phyloP scores from a whole-genome alignment of 2,329 filamentous ascomycete species.

The Exophiala alcalophila region DNA sequence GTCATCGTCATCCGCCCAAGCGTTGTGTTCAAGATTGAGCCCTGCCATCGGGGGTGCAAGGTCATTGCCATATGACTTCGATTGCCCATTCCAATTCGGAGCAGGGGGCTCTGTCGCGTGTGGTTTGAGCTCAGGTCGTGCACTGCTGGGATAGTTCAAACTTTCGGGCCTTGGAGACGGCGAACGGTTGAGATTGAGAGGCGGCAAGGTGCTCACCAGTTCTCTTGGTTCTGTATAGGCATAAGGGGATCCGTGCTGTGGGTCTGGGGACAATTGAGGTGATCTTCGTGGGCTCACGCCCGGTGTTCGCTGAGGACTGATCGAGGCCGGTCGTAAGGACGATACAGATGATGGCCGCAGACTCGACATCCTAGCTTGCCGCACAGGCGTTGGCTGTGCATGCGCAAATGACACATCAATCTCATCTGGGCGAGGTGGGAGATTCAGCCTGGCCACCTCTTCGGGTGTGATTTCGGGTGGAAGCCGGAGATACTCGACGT shows the following conservation, averaged over 20 bases:
- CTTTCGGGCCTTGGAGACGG: conserved; percentile 12
- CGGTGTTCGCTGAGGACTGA: conserved; percentile 19
- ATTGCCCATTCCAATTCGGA: conserved; percentile 12
- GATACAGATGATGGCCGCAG: conserved; percentile 18
- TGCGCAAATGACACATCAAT: conserved; percentile 23
- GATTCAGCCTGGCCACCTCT: conserved; percentile 28
- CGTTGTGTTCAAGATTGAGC: conserved; percentile 51
- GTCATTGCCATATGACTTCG: background rate
- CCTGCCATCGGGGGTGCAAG: conserved; percentile 27
- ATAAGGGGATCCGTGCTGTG: conserved; percentile 8
- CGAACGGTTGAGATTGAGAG: conserved; percentile 20
- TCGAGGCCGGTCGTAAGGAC: conserved; percentile 16
- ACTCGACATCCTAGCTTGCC: conserved; percentile 15
- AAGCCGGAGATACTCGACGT: conserved; percentile 28
- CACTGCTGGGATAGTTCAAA: conserved; percentile 23
- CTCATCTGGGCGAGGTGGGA: conserved; percentile 30
- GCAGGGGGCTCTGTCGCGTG: conserved; percentile 23
- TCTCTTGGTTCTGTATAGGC: conserved; percentile 23
- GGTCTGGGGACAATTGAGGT: conserved; percentile 14
- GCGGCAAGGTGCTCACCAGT: conserved; percentile 27
- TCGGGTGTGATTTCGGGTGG: conserved; percentile 26
- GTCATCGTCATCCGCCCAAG: conserved; percentile 70
- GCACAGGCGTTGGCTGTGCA: conserved; percentile 11
- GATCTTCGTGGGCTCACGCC: conserved; percentile 18
- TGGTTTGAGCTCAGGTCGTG: conserved; percentile 20